Evolutionary conservation across 1,139 yeast genomes (phyloP).

Genomic region (Chernovozyma aurita): DNA sequence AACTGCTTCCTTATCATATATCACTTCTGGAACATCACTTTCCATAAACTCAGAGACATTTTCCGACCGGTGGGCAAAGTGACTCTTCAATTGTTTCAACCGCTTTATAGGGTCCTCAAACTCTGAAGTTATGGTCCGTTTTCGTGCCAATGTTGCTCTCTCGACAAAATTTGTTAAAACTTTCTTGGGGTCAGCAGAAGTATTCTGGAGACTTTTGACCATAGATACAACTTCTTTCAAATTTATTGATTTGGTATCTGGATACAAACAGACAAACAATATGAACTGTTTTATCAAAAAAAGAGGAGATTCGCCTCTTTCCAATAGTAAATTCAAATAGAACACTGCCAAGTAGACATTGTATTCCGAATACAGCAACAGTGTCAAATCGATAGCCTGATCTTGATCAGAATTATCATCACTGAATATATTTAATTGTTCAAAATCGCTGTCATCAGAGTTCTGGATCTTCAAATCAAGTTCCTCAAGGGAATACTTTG

Average conservation of each 20-base stretch:
- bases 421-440: constrained; percentile 13
- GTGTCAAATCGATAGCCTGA: constrained; percentile 1
- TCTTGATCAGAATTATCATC: constrained; percentile 18
- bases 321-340: constrained; percentile 14
- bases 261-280: constrained; percentile 18
- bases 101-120: constrained; percentile 3
- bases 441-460: constrained; percentile 33
- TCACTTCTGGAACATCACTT: not conserved
- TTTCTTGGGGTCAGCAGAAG: constrained; percentile 10
- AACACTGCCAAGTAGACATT: constrained; percentile 5
- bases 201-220: constrained; percentile 11
- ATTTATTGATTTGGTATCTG: constrained; percentile 11
- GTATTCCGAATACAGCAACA: constrained; percentile 2
- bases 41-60: no score
- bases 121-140: not conserved
- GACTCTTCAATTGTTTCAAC: constrained; percentile 1
- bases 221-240: constrained; percentile 11
- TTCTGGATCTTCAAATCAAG: constrained; percentile 20
- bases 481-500: constrained; percentile 1
- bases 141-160: constrained; percentile 7
- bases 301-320: constrained; percentile 25
- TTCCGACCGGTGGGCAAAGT: not conserved
- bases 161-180: constrained; percentile 16
- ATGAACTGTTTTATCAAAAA: constrained; percentile 24
- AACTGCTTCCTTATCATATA: not conserved